These are phyloP conservation scores for Botrytis porri DNA, from an alignment of 2,329 filamentous ascomycete species.

Conservation along the genomic window DNA sequence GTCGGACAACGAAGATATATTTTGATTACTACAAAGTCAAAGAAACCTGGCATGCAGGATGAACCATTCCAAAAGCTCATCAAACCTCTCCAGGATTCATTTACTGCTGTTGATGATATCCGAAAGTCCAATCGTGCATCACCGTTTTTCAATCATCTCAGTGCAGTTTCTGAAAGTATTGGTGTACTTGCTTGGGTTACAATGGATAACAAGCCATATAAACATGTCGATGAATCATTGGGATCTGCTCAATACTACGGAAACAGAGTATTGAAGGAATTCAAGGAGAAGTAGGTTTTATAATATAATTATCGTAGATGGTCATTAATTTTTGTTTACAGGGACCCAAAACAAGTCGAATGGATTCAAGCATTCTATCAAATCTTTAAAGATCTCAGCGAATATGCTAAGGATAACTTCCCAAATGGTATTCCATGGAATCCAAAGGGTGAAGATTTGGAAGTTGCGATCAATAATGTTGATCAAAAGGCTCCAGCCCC, in stretches of 20 bases:
- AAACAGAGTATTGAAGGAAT: slow-evolving; percentile 87
- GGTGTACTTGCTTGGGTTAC: slow-evolving; percentile 88
- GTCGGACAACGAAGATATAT: slow-evolving; percentile 83
- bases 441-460: slow-evolving; percentile 66
- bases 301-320: not conserved
- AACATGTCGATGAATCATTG: slow-evolving; percentile 80
- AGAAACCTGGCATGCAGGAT: slow-evolving; percentile 73
- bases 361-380: slow-evolving; percentile 93
- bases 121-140: slow-evolving; percentile 78
- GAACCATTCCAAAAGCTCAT: slow-evolving; percentile 72
- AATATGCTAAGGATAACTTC: slow-evolving; percentile 83
- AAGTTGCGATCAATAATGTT: slow-evolving; percentile 62
- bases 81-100: slow-evolving; percentile 80
- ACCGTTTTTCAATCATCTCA: slow-evolving; percentile 75
- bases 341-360: slow-evolving; percentile 75
- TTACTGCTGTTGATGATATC: slow-evolving; percentile 75
- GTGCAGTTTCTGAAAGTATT: slow-evolving; percentile 85
- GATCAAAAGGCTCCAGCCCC: slow-evolving; percentile 55
- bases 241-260: slow-evolving; percentile 89
- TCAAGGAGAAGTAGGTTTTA: slow-evolving; percentile 68
- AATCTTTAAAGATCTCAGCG: slow-evolving; percentile 77
- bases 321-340: slow-evolving; percentile 39
- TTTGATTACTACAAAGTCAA: slow-evolving; percentile 82
- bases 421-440: slow-evolving; percentile 84
- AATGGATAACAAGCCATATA: slow-evolving; percentile 75